These are phyloP conservation scores for Comarum palustre DNA, from an alignment of 306 rosid genomes.

Conservation along the genomic window DNA sequence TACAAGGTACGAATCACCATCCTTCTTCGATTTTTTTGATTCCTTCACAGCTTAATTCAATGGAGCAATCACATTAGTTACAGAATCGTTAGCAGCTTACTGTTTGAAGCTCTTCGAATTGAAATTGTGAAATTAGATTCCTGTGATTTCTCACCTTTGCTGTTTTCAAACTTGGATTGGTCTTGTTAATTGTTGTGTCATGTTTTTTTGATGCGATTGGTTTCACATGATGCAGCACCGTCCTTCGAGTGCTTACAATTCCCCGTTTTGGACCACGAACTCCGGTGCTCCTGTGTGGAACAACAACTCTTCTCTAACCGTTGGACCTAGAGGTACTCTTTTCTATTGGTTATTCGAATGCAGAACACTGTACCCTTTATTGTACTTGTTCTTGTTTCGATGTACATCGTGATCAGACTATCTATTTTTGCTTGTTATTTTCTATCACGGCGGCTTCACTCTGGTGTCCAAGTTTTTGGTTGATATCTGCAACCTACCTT, in stretches of 20 bases:
- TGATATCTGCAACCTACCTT: neutral
- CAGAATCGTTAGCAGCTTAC: neutral
- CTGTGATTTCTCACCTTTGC: neutral
- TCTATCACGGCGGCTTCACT: too few relatives aligned
- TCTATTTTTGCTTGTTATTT: too few relatives aligned
- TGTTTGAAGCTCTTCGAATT: neutral
- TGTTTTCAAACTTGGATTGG: neutral
- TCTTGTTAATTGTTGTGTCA: neutral
- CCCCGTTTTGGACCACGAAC: constrained; percentile 84
- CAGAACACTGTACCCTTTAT: too few relatives aligned
- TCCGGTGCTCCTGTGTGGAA: constrained; percentile 88
- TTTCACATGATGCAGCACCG: constrained; percentile 52
- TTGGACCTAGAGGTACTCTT: constrained; percentile 64
- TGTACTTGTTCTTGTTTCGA: neutral
- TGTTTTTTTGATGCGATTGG: constrained; percentile 6
- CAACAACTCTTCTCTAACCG: constrained; percentile 64
- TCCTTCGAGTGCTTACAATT: constrained; percentile 74
- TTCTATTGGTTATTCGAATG: neutral
- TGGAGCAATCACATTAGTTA: neutral
- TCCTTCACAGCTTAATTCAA: neutral
- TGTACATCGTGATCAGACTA: neutral
- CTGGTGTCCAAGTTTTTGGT: neutral
- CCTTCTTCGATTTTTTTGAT: neutral
- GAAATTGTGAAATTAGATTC: neutral
- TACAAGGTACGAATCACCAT: constrained; percentile 50